phyloP scores from a whole-genome alignment of 1,284 basidiomycete species.

The Cutaneotrichosporon spelunceum region DNA sequence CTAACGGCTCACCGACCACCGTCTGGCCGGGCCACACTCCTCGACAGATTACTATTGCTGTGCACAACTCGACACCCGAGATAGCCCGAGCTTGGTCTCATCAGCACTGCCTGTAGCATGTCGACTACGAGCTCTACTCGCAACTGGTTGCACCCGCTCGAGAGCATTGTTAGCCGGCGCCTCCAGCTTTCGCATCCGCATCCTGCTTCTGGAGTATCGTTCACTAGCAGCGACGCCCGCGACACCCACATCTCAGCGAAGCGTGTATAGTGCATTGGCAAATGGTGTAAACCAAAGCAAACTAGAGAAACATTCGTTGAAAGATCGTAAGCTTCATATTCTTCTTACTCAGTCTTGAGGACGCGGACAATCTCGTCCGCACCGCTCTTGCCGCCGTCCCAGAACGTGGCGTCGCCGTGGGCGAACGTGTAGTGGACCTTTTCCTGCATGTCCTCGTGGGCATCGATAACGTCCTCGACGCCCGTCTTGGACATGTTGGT shows the following conservation, averaged over 20 bases:
- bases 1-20: too few species aligned
- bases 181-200: too few species aligned
- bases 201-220: too few species aligned
- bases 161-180: too few species aligned
- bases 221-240: too few species aligned
- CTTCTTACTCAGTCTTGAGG: conserved; percentile 35
- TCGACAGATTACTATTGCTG: too few species aligned
- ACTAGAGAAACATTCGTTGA: background rate
- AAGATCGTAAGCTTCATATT: background rate
- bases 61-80: too few species aligned
- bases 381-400: conserved; percentile 45
- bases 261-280: background rate
- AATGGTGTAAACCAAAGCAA: background rate
- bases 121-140: too few species aligned
- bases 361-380: conserved; percentile 37
- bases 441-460: background rate
- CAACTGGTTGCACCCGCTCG: too few species aligned
- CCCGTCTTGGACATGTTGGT: conserved; percentile 4
- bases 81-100: too few species aligned
- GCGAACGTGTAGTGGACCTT: background rate
- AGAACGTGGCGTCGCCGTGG: conserved; percentile 31
- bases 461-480: conserved; percentile 13
- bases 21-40: too few species aligned
- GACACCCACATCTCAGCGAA: background rate
- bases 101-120: too few species aligned